Base-by-base conservation (phyloP, 768 basidiomycete genomes). In the Nidularia pulvinata region DNA sequence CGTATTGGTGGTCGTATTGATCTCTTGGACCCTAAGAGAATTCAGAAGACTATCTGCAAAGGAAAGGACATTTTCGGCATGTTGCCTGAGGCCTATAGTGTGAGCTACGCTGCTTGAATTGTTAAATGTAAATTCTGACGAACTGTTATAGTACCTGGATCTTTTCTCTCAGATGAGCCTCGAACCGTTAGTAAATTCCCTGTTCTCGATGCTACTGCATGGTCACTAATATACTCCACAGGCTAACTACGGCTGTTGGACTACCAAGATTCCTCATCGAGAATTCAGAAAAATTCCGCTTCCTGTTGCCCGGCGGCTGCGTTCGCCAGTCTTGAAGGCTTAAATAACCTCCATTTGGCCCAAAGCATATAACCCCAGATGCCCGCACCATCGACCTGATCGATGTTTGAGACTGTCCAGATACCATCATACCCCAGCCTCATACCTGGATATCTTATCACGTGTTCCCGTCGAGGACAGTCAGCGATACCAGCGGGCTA, bases 61-160 rank as follows among this genome's bases (percentile, higher is more conserved):
- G 84, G 84, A 4, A 79, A 78, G 56, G 85, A 88, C 55, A 80
- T 86, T 25, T 86, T 85, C 61, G 80, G 75, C 10, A 85, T 86
- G 84, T 65, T 86, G 7, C 85, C 85, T 14, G 85, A 87, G 65
- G 81, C 80, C 1, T 83, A 82, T 59, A 78, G 68, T 52, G 80
- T 82, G 57, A 62, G 78, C 72, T 25, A 25, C 22, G 44, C 55
- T 48, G 22, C 33, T 32, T 49, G 7, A 44, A 11, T 33, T 16
- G 30, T 5, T 42, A 43, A 30, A 30, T 9, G 5, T 46, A 19
- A 37, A n/a, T 33, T 42, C 34, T 37, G 53, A 34, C 55, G 49
- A 9, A 37, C 19, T 22, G 56, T 11, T n/a, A 11, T 56, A 82
- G 81, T 84, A 79, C 57, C 70, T 76, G 39, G 81, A 83, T 57